Evolutionary conservation across 441 rosid species (phyloP).

Genomic region (Populus hybrid): DNA sequence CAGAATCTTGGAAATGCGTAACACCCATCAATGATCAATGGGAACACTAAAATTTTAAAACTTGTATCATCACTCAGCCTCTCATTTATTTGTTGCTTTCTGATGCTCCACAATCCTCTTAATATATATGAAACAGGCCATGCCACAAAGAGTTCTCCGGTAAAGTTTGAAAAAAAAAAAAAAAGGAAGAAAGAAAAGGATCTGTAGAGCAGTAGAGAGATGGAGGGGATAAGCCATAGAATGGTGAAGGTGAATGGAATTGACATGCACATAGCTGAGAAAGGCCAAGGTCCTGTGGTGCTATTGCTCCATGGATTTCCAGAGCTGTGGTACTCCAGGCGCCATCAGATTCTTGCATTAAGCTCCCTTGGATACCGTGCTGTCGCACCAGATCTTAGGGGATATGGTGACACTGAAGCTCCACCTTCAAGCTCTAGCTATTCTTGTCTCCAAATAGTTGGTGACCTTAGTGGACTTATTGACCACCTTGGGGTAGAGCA

Average conservation of each 20-base stretch:
- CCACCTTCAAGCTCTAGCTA: too few relatives aligned
- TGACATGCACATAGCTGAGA: conserved; percentile 69
- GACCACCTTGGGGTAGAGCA: conserved; percentile 28
- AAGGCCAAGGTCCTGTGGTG: conserved; percentile 50
- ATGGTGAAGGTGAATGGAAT: conserved; percentile 57
- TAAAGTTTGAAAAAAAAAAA: background rate
- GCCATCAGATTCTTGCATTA: conserved; percentile 61
- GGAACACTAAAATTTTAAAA: too few relatives aligned
- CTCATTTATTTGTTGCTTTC: too few relatives aligned
- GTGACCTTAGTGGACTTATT: too few relatives aligned
- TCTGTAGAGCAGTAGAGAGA: background rate
- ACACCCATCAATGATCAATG: too few relatives aligned
- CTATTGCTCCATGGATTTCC: conserved; percentile 83
- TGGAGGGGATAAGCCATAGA: conserved; percentile 56
- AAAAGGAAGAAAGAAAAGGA: background rate
- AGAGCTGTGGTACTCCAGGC: conserved; percentile 83
- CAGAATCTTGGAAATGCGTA: too few relatives aligned
- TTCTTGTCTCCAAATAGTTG: too few relatives aligned
- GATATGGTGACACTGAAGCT: conserved; percentile 44
- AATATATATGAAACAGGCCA: conserved; percentile 5
- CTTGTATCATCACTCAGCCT: too few relatives aligned
- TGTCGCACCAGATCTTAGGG: conserved; percentile 78
- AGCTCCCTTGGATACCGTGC: conserved; percentile 58
- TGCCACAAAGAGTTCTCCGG: background rate
- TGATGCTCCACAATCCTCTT: too few relatives aligned